Base-by-base conservation (phyloP, 257 asterid species). In the Gynochthodes officinalis region DNA sequence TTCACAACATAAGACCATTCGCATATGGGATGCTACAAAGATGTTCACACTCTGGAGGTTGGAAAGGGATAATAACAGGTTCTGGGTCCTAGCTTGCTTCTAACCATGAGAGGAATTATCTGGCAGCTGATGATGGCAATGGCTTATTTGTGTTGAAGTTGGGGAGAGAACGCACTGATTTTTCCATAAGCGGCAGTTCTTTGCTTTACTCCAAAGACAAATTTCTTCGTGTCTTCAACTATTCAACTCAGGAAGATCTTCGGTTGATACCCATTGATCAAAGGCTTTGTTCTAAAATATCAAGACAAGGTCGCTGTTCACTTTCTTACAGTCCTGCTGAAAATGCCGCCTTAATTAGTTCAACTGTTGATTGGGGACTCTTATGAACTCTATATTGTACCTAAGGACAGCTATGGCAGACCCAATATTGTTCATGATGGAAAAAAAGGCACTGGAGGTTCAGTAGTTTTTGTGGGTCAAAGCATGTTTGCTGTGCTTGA, bases 1-100 rank as follows among this genome's bases (percentile, higher is more conserved):
- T 77, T 93, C 98, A 54, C 97, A 93, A 78, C 97, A 93, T 80
- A 93, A 89, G 81, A 93, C 97, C 71, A 93, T 93, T 77, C 80
- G 96, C 64, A 96, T 93, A 48, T 93, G 98, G 98, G 98, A 93
- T 83, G 94, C 96, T 65, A 91, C 98, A 16, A 93, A 91, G 75
- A 84, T 96, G 78, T 91, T 97, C 32, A 96, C 96, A 53, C 79
- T 91, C 83, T 96, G 91, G 77, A 91, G 96, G 30, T 93, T 89
- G 65, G 88, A 96, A 30, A 78, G 98, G 81, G 97, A 93, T 80
- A 92, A 91, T 60, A 97, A 93, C 80, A 82, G 98, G 77, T 93
- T 93, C 82, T 93, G 98, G 98, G 89, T 89, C 81, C 94, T 93
- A 68, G 40, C 94, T 93, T 70, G 40, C 96, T 39, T 91, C 92